Evolutionary conservation across 2,329 filamentous ascomycete species (phyloP).

Genomic region (Aspergillus novofumigatus): DNA sequence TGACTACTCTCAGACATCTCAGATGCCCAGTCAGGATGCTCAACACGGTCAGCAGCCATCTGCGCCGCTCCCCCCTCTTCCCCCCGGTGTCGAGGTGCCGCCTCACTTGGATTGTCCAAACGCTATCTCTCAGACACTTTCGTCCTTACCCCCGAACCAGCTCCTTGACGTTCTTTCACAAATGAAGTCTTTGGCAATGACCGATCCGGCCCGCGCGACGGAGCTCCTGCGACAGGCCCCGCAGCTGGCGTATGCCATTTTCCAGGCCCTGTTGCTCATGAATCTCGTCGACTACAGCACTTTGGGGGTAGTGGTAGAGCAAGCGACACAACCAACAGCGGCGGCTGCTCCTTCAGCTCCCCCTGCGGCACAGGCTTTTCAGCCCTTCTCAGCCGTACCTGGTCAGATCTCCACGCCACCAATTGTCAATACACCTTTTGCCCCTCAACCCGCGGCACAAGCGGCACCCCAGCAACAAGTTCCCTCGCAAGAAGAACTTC

Average conservation of each 20-base stretch:
- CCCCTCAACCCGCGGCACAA: slow-evolving; percentile 44
- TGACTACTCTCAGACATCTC: slow-evolving; percentile 45
- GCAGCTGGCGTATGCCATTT: slow-evolving; percentile 90
- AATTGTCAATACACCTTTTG: slow-evolving; percentile 38
- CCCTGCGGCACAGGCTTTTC: slow-evolving; percentile 36
- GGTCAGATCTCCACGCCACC: slow-evolving; percentile 53
- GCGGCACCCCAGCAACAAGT: slow-evolving; percentile 41
- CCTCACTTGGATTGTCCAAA: slow-evolving; percentile 80
- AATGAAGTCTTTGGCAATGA: slow-evolving; percentile 85
- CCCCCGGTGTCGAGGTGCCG: slow-evolving; percentile 77
- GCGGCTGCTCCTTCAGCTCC: slow-evolving; percentile 28
- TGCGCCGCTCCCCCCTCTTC: slow-evolving; percentile 69
- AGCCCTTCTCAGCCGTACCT: slow-evolving; percentile 34
- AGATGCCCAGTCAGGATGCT: slow-evolving; percentile 34
- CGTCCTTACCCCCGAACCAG: slow-evolving; percentile 79
- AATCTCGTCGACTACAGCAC: slow-evolving; percentile 83
- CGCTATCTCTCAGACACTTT: slow-evolving; percentile 86
- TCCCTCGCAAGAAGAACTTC: slow-evolving; percentile 65
- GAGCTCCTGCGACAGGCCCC: slow-evolving; percentile 85
- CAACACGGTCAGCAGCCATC: slow-evolving; percentile 42
- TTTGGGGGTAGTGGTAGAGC: slow-evolving; percentile 75
- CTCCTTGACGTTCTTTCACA: slow-evolving; percentile 90
- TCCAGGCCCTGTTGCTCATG: slow-evolving; percentile 89
- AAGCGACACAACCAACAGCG: slow-evolving; percentile 42
- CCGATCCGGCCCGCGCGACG: slow-evolving; percentile 76